Evolutionary conservation across 2,329 filamentous ascomycete species (phyloP), one percentile per base, ranked within the genome.

Genomic region (Ophiostoma tasmaniense): DNA sequence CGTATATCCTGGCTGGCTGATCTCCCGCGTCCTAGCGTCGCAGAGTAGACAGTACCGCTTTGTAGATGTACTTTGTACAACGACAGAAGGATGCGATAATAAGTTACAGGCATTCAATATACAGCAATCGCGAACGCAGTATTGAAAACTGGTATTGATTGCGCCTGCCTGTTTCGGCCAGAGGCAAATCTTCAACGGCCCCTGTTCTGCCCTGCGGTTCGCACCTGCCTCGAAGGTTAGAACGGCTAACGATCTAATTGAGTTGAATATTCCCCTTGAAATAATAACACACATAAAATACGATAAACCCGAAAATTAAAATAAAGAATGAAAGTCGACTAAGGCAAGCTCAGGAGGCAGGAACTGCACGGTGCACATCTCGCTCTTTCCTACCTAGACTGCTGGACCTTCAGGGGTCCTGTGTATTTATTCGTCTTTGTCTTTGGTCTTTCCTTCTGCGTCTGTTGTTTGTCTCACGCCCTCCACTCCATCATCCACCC

Each of bases 91-190:
- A 45, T 45, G 42, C 42, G 42, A 45, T n/a, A n/a, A n/a, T 45
- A 20, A 42, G 17, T 42, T 25, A 25, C 50, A 55, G 17, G 8
- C 14, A 25, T 25, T 55, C 50, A 25, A 25, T 11, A 55, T 25
- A 45, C 42, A 45, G 7, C 20, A 20, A 45, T 45, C 8, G 42
- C 5, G 7, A 45, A 45, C 7, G 42, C 42, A 45, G 20, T 45
- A 45, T n/a, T 45, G 42, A n/a, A 39, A 33, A 30, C 17, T 62
- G 59, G 22, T 62, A 61, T 66, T 59, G 20, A 22, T 69, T 42
- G 66, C 67, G 42, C 45, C 71, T 67, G 65, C 67, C 68, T 70
- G 17, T 69, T 67, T 55, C n/a, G 68, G 68, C 52, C 68, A 59
- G 52, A 66, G 64, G 30, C 59, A 62, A 33, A 62, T 33, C 64